These are phyloP conservation scores for Candida freyschussii DNA, from an alignment of 1,139 yeast genomes.

Conservation along the genomic window DNA sequence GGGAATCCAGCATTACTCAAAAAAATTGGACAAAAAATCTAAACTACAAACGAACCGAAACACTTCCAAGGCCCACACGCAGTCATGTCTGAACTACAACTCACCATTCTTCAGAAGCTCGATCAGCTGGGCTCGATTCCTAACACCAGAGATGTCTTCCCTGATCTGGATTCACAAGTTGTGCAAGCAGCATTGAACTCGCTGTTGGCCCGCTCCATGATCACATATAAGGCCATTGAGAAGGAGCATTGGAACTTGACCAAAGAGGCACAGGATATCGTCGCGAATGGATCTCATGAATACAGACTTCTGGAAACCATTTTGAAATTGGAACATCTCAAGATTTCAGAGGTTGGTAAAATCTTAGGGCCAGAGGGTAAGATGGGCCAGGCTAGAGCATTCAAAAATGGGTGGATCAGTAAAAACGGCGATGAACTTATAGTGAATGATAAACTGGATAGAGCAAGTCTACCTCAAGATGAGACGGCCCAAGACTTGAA, in stretches of 20 bases:
- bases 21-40: too few relatives aligned
- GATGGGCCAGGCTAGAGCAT: constrained; percentile 97
- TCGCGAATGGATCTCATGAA: constrained; percentile 84
- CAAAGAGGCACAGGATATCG: constrained; percentile 76
- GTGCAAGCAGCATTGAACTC: constrained; percentile 81
- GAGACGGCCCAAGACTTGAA: constrained; percentile 61
- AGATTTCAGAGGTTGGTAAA: constrained; percentile 72
- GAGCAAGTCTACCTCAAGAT: constrained; percentile 50
- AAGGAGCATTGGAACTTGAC: constrained; percentile 73
- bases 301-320: constrained; percentile 75
- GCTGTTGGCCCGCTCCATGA: constrained; percentile 78
- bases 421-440: constrained; percentile 81
- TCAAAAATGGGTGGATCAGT: constrained; percentile 93
- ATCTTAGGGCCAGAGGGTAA: constrained; percentile 80
- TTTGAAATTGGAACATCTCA: constrained; percentile 70
- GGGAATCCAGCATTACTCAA: too few relatives aligned
- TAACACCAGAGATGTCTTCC: constrained; percentile 59
- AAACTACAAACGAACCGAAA: too few relatives aligned
- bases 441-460: constrained; percentile 41
- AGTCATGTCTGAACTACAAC: constrained; percentile 35
- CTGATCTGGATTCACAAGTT: constrained; percentile 46
- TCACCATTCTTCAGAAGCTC: constrained; percentile 53
- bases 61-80: background rate
- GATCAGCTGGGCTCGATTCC: constrained; percentile 55
- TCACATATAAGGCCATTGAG: constrained; percentile 69